phyloP scores from a whole-genome alignment of 768 basidiomycete genomes.

The Russula brevipes region DNA sequence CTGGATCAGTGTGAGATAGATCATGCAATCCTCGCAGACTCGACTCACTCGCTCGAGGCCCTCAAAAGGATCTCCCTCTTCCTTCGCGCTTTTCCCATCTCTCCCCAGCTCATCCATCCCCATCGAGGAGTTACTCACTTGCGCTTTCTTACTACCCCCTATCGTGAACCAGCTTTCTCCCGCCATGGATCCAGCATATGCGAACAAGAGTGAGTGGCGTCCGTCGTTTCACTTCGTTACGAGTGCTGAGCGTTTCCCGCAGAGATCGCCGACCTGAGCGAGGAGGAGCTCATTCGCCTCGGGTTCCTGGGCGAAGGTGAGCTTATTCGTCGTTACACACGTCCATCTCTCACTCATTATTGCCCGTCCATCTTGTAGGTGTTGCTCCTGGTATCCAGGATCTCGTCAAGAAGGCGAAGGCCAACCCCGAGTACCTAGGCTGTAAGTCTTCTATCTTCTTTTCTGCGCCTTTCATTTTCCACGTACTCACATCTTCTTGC shows the following conservation, averaged over 20 bases:
- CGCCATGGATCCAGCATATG: conserved; percentile 26
- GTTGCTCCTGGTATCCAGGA: conserved; percentile 19
- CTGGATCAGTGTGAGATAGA: too few species aligned
- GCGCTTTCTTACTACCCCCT: too few species aligned
- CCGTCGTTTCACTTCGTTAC: conserved; percentile 30
- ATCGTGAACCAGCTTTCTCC: conserved; percentile 16
- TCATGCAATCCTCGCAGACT: too few species aligned
- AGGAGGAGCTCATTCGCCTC: conserved; percentile 20
- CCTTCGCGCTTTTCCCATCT: too few species aligned
- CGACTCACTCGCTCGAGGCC: too few species aligned
- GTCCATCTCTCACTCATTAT: conserved; percentile 24
- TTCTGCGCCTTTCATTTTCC: conserved; percentile 29
- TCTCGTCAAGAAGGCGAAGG: conserved; percentile 28
- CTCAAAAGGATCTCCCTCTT: too few species aligned
- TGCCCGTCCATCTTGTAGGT: conserved; percentile 27
- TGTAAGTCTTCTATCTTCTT: conserved; percentile 22
- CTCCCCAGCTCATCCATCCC: too few species aligned
- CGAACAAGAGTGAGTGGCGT: conserved; percentile 30
- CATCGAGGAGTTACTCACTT: too few species aligned
- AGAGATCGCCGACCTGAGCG: conserved; percentile 30
- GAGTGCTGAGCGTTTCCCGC: conserved; percentile 30
- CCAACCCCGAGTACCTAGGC: conserved; percentile 25
- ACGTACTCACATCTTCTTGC: conserved; percentile 19
- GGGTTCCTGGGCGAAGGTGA: conserved; percentile 26
- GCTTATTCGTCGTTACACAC: conserved; percentile 22